Conservation (phyloP, 495 filamentous ascomycete species). For the Tuber brumale region DNA sequence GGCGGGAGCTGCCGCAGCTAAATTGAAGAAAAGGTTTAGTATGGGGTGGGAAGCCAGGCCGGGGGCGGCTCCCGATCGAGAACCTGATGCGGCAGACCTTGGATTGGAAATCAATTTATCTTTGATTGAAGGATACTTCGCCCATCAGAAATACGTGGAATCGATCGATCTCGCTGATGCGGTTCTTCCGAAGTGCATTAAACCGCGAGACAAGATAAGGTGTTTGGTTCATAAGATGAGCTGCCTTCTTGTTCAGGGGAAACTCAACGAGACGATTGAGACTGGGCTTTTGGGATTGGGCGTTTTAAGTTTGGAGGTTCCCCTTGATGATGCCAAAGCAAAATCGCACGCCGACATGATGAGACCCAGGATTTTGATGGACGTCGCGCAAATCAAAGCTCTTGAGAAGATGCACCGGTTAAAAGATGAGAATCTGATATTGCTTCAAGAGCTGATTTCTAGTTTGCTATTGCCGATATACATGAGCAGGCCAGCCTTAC, state of each 20-base stretch:
- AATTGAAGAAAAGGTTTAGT: slow-evolving; percentile 31
- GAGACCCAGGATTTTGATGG: slow-evolving; percentile 39
- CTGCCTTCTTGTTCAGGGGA: slow-evolving; percentile 40
- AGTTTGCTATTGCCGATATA: slow-evolving; percentile 39
- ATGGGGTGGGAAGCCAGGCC: slow-evolving; percentile 27
- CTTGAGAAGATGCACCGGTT: slow-evolving; percentile 35
- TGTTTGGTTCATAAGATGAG: slow-evolving; percentile 42
- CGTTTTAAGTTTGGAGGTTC: slow-evolving; percentile 40
- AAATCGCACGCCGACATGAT: slow-evolving; percentile 37
- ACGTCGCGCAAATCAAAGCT: slow-evolving; percentile 35
- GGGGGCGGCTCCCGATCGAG: slow-evolving; percentile 13
- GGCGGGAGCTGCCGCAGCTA: slow-evolving; percentile 21
- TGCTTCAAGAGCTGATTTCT: slow-evolving; percentile 42
- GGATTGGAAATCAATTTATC: slow-evolving; percentile 40
- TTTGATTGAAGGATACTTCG: slow-evolving; percentile 41
- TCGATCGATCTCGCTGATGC: slow-evolving; percentile 36
- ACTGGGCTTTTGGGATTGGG: slow-evolving; percentile 38
- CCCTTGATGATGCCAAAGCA: slow-evolving; percentile 38
- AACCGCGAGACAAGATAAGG: slow-evolving; percentile 39
- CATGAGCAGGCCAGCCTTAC: slow-evolving; percentile 39
- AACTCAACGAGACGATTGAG: slow-evolving; percentile 40
- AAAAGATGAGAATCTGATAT: slow-evolving; percentile 40
- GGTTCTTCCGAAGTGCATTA: slow-evolving; percentile 35
- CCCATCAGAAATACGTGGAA: slow-evolving; percentile 40
- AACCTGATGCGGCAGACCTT: slow-evolving; percentile 34